Percentiles rank a stretch among this genome's conserved stretches.
These are phyloP conservation scores for Purpureocillium lavendulum DNA, from an alignment of 2,329 filamentous ascomycete species.

Conservation along the genomic window DNA sequence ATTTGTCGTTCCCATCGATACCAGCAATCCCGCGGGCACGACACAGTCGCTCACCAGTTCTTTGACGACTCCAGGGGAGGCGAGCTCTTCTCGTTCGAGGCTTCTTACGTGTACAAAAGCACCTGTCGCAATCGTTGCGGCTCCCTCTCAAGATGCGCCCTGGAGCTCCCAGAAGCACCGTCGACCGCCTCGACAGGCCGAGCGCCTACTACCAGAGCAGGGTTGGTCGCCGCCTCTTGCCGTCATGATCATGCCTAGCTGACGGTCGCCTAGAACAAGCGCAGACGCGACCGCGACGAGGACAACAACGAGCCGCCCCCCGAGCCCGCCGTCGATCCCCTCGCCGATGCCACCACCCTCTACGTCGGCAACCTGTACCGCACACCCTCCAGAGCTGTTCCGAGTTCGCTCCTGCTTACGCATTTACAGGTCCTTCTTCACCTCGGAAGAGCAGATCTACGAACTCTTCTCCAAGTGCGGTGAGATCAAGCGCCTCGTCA, in stretches of 20 bases:
- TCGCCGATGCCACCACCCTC: slow-evolving; percentile 84
- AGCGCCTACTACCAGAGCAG: slow-evolving; percentile 87
- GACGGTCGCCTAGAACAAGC: slow-evolving; percentile 52
- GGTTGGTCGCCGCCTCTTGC: slow-evolving; percentile 40
- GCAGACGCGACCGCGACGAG: slow-evolving; percentile 55
- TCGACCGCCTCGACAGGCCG: slow-evolving; percentile 86
- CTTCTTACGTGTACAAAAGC: too few relatives aligned
- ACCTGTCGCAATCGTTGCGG: too few relatives aligned
- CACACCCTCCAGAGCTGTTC: not conserved
- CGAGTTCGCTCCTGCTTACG: slow-evolving; percentile 8
- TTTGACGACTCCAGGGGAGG: too few relatives aligned
- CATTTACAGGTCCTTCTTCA: slow-evolving; percentile 78
- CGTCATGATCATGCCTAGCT: slow-evolving; percentile 6
- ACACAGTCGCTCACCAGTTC: too few relatives aligned
- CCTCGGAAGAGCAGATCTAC: slow-evolving; percentile 97
- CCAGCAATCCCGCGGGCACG: too few relatives aligned
- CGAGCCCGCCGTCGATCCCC: slow-evolving; percentile 54
- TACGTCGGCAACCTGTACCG: slow-evolving; percentile 89
- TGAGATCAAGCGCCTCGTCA: slow-evolving; percentile 95
- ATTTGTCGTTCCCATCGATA: too few relatives aligned
- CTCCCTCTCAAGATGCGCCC: slow-evolving; percentile 29
- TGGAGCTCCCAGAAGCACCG: slow-evolving; percentile 53
- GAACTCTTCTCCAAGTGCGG: slow-evolving; percentile 94
- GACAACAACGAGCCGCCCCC: slow-evolving; percentile 37
- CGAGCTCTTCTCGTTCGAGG: too few relatives aligned